phyloP scores from a whole-genome alignment of 495 filamentous ascomycete genomes.

The Cryomyces minteri region DNA sequence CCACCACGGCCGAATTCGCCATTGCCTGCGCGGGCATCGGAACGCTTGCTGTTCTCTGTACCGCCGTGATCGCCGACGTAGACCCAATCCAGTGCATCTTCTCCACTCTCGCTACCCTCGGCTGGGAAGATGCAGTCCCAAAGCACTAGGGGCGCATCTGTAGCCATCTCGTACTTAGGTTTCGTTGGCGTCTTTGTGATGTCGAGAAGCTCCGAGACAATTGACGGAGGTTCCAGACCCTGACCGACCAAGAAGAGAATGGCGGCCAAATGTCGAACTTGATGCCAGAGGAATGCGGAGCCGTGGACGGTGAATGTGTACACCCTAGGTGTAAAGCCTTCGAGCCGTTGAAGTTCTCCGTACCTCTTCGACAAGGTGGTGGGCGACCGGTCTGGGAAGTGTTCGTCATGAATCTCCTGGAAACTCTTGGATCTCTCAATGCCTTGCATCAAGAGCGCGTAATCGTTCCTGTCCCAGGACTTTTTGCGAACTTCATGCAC shows the following conservation, averaged over 20 bases:
- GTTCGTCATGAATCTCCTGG: not conserved
- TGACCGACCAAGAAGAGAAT: constrained; percentile 86
- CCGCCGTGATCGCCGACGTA: constrained; percentile 44
- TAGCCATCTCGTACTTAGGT: constrained; percentile 79
- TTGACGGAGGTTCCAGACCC: constrained; percentile 54
- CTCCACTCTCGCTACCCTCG: constrained; percentile 23
- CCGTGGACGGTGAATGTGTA: constrained; percentile 78
- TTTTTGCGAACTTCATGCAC: too few species aligned
- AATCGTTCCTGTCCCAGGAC: too few species aligned
- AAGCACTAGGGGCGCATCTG: constrained; percentile 71
- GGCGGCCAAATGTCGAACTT: constrained; percentile 80
- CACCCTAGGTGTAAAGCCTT: constrained; percentile 32
- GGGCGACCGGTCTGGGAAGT: not conserved
- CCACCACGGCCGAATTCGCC: constrained; percentile 45
- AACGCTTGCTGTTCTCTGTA: constrained; percentile 13
- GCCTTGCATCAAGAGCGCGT: too few species aligned
- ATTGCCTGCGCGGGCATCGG: constrained; percentile 15
- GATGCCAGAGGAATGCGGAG: constrained; percentile 95
- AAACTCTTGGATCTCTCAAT: not conserved
- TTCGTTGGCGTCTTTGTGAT: constrained; percentile 44
- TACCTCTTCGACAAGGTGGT: not conserved
- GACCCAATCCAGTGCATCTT: constrained; percentile 62
- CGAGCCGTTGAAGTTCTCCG: not conserved
- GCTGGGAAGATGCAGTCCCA: constrained; percentile 88
- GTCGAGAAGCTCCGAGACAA: constrained; percentile 60